phyloP scores from a whole-genome alignment of 2,329 filamentous ascomycete species.

The Arthrinium phaeospermum region DNA sequence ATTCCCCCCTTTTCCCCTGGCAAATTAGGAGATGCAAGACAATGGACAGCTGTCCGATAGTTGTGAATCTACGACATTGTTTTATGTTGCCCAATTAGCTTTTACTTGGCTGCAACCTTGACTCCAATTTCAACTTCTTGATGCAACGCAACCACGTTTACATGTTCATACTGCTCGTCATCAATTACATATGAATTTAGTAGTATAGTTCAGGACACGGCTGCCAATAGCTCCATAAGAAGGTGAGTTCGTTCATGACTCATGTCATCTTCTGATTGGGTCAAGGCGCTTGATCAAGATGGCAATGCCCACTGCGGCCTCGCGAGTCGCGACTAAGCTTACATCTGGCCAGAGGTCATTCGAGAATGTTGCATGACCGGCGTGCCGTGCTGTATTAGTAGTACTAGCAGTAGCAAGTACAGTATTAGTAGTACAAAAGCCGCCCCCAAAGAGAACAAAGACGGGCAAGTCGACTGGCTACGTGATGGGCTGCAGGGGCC shows the following conservation, averaged over 20 bases:
- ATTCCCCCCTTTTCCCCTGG: not conserved
- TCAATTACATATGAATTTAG: not conserved
- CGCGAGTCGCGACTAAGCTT: not conserved
- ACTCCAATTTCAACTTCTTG: not conserved
- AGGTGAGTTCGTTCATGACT: not conserved
- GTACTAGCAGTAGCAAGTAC: too few species aligned
- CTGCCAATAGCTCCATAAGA: not conserved
- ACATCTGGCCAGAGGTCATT: not conserved
- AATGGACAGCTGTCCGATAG: not conserved
- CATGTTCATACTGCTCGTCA: not conserved
- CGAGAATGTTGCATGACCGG: not conserved
- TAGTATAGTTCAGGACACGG: not conserved
- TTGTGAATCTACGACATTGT: not conserved
- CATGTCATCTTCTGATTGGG: constrained; percentile 6
- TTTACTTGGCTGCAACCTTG: not conserved
- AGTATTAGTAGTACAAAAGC: not conserved
- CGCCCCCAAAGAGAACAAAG: not conserved
- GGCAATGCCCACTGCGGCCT: not conserved
- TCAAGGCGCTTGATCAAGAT: not conserved
- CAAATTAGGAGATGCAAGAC: not conserved
- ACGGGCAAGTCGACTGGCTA: too few species aligned
- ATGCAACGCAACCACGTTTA: not conserved
- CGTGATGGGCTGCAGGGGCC: not conserved
- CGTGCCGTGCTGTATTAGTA: not conserved
- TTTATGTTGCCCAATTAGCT: not conserved